These are phyloP conservation scores for Pichia scutulata DNA, from an alignment of 805 yeast genomes.

Conservation along the genomic window DNA sequence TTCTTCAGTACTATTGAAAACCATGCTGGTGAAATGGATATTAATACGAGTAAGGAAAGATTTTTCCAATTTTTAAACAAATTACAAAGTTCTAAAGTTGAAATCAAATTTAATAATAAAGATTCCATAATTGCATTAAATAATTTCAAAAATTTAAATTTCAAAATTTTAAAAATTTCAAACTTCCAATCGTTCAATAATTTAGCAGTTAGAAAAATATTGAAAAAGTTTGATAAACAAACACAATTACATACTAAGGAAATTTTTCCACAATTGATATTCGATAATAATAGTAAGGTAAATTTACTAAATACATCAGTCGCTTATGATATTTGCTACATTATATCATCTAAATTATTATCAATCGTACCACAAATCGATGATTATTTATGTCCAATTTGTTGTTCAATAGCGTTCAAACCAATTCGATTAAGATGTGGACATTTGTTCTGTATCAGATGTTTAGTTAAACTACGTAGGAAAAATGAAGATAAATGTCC, in stretches of 20 bases:
- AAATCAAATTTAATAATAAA: conserved; percentile 38
- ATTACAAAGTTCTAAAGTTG: conserved; percentile 31
- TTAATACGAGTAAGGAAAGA: conserved; percentile 39
- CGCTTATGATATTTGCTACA: conserved; percentile 45
- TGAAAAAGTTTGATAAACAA: conserved; percentile 70
- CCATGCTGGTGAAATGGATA: conserved; percentile 35
- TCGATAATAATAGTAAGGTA: conserved; percentile 13
- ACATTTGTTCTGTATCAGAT: conserved; percentile 67
- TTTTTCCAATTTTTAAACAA: conserved; percentile 34
- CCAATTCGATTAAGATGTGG: conserved; percentile 60
- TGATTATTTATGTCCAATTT: conserved; percentile 69
- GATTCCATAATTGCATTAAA: conserved; percentile 38
- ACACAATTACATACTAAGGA: conserved; percentile 45
- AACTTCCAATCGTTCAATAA: conserved; percentile 56
- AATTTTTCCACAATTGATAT: conserved; percentile 33
- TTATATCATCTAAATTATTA: conserved; percentile 47
- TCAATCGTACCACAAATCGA: conserved; percentile 64
- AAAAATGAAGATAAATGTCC: conserved; percentile 57
- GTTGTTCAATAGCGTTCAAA: conserved; percentile 61
- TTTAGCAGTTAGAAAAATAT: conserved; percentile 57
- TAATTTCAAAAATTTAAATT: conserved; percentile 46
- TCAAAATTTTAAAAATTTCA: conserved; percentile 45
- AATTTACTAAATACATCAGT: conserved; percentile 31
- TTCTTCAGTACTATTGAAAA: conserved; percentile 41
- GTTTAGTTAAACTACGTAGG: conserved; percentile 61